Evolutionary conservation across 441 rosid genomes (phyloP), one percentile per base, ranked within the genome.

Genomic region (Caryocar brasiliense): DNA sequence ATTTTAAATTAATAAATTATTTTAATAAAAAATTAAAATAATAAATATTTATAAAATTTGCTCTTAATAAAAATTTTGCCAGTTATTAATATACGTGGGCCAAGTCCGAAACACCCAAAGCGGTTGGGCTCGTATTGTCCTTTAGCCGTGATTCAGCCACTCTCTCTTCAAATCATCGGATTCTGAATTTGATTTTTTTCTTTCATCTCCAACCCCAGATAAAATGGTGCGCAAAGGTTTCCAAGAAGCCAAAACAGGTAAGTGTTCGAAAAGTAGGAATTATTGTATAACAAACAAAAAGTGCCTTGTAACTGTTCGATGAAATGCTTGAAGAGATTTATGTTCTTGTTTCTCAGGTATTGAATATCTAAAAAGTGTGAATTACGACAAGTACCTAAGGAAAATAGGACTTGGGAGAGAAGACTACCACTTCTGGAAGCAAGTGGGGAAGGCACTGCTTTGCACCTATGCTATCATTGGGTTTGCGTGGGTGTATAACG

Each of bases 351-450:
- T 47, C 41, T 61, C 62, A 83, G 92, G 87, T 30, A 28, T 79
- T 10, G 67, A 77, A 26, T 72, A 66, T 4, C 47, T 88, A 30
- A 78, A 79, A 54, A 69, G 84, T 8, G 17, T 74, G 41, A 61
- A 80, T 20, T 71, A 67, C 20, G 72, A 78, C 40, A 78, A 75
- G 70, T 67, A 78, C 40, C 35, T 86, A 45, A 78, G 71, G 61
- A 89, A 80, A 58, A 59, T 81, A 45, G 95, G 95, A 46, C 22
- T 86, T 23, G 95, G 88, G 28, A 79, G 44, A 71, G 84, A 81
- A 39, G 90, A 81, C 64, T 63, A 71, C 50, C 57, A 77, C 68
- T 89, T 75, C 64, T 86, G 88, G 88, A 78, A 75, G 68, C 88
- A 80, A 74, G 62, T 86, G 5, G 94, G 94, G 1, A 83, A 80